Evolutionary conservation across 495 filamentous ascomycete species (phyloP).

Genomic region (Talaromyces nanjingensis): DNA sequence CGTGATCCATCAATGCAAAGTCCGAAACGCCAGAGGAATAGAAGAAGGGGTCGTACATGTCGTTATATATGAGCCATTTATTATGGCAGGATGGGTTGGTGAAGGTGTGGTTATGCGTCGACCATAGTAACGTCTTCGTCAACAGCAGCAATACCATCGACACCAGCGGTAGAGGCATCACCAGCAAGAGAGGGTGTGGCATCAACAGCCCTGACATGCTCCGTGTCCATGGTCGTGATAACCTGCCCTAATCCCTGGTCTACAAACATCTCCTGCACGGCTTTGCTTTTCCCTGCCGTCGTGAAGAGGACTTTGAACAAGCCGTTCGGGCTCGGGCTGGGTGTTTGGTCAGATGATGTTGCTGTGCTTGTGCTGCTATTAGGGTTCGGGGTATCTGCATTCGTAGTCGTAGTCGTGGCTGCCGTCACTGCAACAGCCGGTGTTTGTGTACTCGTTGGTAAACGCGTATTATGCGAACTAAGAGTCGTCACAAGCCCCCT

Average conservation of each 20-base stretch:
- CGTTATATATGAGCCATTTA: not conserved
- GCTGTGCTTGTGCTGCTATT: not conserved
- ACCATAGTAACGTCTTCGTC: not conserved
- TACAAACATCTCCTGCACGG: not conserved
- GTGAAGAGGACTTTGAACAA: constrained; percentile 39
- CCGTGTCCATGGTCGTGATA: not conserved
- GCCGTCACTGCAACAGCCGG: not conserved
- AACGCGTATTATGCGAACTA: constrained; percentile 23
- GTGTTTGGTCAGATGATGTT: constrained; percentile 7
- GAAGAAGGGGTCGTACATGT: not conserved
- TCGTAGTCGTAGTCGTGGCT: not conserved
- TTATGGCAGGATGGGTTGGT: not conserved
- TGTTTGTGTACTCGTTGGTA: not conserved
- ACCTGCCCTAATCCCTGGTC: constrained; percentile 1
- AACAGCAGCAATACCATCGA: no score
- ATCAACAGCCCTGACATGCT: not conserved
- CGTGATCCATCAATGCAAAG: not conserved
- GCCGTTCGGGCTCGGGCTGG: constrained; percentile 8
- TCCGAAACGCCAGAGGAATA: not conserved
- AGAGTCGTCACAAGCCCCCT: constrained; percentile 31
- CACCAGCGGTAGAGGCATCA: not conserved
- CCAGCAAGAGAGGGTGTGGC: not conserved
- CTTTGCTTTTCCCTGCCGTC: constrained; percentile 19
- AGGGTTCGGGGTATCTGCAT: not conserved
- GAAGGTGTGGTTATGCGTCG: not conserved